Conservation (phyloP, 1,284 basidiomycete species). For the Ustilago loliicola region DNA sequence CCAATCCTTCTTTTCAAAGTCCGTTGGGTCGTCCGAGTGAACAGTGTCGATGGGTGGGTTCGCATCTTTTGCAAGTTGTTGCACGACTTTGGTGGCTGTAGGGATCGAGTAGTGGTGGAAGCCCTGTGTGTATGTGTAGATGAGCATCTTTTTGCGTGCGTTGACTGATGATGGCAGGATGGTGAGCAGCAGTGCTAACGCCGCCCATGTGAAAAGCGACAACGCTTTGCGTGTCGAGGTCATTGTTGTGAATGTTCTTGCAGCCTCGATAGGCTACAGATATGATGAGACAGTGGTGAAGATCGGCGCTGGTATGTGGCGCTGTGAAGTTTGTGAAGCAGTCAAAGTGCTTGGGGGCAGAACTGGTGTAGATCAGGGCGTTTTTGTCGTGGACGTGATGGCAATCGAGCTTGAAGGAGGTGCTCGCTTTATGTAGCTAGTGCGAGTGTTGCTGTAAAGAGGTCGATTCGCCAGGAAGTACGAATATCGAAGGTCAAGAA, state of each 20-base stretch:
- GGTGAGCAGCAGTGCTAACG: slow-evolving; percentile 22
- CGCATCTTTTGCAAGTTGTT: slow-evolving; percentile 47
- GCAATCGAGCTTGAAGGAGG: neutral
- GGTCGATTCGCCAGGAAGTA: neutral
- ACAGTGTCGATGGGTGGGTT: slow-evolving; percentile 46
- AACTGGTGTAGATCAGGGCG: neutral
- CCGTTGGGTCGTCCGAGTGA: slow-evolving; percentile 42
- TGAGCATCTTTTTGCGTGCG: slow-evolving; percentile 54
- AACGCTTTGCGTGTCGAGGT: slow-evolving; percentile 2
- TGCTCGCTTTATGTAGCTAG: neutral
- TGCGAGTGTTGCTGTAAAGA: neutral
- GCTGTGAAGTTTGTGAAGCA: neutral
- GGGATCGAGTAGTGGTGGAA: slow-evolving; percentile 60
- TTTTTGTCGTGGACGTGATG: neutral
- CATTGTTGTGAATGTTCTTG: slow-evolving; percentile 9
- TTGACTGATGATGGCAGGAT: slow-evolving; percentile 22
- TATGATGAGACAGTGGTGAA: too few species aligned
- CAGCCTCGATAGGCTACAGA: neutral
- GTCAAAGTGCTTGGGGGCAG: neutral
- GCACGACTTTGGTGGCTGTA: slow-evolving; percentile 46
- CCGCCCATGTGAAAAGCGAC: slow-evolving; percentile 19
- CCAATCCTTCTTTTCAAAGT: slow-evolving; percentile 52
- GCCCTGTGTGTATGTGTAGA: slow-evolving; percentile 58
- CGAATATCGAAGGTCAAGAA: neutral
- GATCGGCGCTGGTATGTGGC: too few species aligned